These are phyloP conservation scores for Dothideomycetes sp. DNA, from an alignment of 2,329 filamentous ascomycete genomes.

Conservation along the genomic window DNA sequence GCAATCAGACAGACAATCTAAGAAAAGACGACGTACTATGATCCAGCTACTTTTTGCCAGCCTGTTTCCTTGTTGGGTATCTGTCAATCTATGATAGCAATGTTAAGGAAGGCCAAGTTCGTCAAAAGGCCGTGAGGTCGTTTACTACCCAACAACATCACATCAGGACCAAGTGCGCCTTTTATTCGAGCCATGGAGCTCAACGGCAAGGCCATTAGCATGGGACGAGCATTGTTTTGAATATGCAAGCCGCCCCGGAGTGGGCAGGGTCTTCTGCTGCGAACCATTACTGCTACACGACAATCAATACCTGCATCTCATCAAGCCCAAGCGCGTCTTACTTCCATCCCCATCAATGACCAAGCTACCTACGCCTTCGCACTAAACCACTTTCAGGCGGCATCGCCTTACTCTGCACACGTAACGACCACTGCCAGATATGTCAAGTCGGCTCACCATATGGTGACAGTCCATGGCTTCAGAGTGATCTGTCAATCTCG, in stretches of 20 bases:
- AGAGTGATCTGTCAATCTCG: neutral
- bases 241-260: constrained; percentile 19
- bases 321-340: neutral
- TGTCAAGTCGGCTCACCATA: neutral
- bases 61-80: too few species aligned
- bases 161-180: constrained; percentile 3
- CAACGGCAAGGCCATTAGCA: constrained; percentile 14
- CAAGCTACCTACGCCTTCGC: too few species aligned
- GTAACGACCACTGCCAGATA: too few species aligned
- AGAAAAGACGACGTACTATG: too few species aligned
- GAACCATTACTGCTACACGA: constrained; percentile 6
- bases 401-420: too few species aligned
- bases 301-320: neutral
- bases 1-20: neutral
- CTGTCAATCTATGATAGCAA: too few species aligned
- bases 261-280: constrained; percentile 6
- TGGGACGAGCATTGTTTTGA: constrained; percentile 15
- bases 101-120: neutral
- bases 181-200: constrained; percentile 3
- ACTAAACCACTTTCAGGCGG: too few species aligned
- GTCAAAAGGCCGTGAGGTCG: neutral
- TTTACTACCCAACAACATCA: too few species aligned
- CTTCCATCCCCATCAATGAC: too few species aligned
- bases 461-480: neutral
- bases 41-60: too few species aligned